A percentile compares a stretch with the other conserved stretches of the same genome.
Evolutionary conservation across 2,329 filamentous ascomycete genomes (phyloP).

Genomic region (Aspergillus flavus): DNA sequence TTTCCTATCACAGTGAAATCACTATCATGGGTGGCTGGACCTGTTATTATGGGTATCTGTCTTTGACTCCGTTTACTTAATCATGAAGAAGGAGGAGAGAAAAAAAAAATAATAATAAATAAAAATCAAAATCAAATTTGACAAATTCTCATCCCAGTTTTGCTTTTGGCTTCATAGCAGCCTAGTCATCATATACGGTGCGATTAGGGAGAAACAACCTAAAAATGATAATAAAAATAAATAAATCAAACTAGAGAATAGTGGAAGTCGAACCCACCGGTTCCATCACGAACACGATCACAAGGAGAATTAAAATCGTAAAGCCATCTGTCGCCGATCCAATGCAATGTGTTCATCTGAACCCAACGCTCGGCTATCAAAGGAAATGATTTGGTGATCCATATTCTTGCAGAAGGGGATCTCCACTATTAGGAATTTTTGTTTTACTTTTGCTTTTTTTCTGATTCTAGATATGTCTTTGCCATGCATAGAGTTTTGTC

Average conservation of each 20-base stretch:
- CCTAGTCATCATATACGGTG: background rate
- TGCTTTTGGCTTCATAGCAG: background rate
- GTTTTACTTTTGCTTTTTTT: background rate
- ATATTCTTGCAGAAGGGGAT: background rate
- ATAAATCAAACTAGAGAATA: background rate
- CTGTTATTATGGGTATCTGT: constrained; percentile 8
- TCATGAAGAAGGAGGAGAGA: background rate
- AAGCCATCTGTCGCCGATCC: background rate
- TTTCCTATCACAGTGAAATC: constrained; percentile 23
- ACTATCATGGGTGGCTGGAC: constrained; percentile 17
- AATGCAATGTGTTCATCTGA: background rate
- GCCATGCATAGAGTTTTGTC: background rate
- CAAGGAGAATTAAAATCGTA: background rate
- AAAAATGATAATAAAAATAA: background rate
- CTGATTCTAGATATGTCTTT: background rate
- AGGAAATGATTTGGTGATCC: background rate
- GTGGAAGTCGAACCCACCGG: background rate
- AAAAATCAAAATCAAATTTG: background rate
- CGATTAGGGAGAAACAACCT: background rate
- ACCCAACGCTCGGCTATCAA: background rate
- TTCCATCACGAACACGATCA: background rate
- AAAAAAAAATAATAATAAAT: background rate
- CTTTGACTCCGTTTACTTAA: background rate
- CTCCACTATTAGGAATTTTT: background rate
- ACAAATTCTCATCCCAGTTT: background rate